Percentiles rank a stretch among this genome's conserved stretches.
Conservation (phyloP, 345 rosid genomes). For the Bruguiera sexangula region DNA sequence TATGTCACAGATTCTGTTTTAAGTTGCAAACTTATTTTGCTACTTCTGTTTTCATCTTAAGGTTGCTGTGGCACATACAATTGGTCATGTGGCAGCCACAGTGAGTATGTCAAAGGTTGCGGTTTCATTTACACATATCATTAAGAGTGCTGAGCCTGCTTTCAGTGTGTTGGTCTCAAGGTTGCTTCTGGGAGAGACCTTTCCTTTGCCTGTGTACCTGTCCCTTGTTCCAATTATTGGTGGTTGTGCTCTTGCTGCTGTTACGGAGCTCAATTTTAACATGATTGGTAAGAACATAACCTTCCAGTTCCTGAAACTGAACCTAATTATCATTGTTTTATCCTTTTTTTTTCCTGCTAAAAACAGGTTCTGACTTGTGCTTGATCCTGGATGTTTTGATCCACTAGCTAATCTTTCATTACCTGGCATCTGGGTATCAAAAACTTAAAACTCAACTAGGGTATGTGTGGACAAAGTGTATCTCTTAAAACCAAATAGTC, state of each 20-base stretch:
- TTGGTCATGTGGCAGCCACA: constrained; percentile 99
- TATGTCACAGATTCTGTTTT: not conserved
- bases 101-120: constrained; percentile 99
- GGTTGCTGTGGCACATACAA: constrained; percentile 98
- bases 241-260: constrained; percentile 97
- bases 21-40: constrained; percentile 9
- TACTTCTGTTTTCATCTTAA: constrained; percentile 22
- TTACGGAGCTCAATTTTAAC: constrained; percentile 97
- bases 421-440: not conserved
- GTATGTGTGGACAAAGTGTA: not conserved
- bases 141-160: constrained; percentile 96
- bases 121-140: constrained; percentile 93
- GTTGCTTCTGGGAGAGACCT: constrained; percentile 73
- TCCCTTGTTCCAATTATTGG: constrained; percentile 98
- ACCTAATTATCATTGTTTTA: not conserved
- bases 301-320: constrained; percentile 4
- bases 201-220: constrained; percentile 73
- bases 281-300: constrained; percentile 45
- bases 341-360: not conserved
- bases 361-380: too few relatives aligned
- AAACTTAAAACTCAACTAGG: not conserved
- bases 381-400: not conserved
- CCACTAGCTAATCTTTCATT: not conserved
- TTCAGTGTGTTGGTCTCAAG: constrained; percentile 84
- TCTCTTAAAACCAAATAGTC: not conserved